Conservation (phyloP, 306 rosid genomes). For the Cucumis melo region DNA sequence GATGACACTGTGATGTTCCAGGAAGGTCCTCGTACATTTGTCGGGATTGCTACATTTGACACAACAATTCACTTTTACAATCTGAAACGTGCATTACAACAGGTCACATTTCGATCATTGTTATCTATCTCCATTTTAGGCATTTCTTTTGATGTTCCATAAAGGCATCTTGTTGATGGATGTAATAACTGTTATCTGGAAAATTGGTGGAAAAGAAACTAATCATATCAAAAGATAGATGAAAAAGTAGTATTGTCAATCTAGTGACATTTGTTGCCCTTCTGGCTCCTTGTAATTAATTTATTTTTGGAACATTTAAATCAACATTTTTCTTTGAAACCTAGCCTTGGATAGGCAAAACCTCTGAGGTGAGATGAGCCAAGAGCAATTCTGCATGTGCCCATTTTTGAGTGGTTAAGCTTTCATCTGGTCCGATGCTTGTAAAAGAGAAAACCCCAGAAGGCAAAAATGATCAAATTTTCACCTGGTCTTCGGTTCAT, state of each 20-base stretch:
- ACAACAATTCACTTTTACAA: constrained; percentile 90
- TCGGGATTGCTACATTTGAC: constrained; percentile 94
- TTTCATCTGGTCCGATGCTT: neutral
- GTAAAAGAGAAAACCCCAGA: neutral
- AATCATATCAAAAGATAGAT: neutral
- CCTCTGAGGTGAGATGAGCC: neutral
- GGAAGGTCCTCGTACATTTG: constrained; percentile 87
- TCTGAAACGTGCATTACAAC: constrained; percentile 86
- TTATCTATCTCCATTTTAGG: neutral
- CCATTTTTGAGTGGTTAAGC: neutral
- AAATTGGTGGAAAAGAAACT: neutral
- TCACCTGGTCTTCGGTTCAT: neutral
- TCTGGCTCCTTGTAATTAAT: neutral
- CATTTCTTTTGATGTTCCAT: neutral
- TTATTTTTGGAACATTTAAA: neutral
- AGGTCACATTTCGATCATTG: constrained; percentile 31
- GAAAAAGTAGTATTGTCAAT: neutral
- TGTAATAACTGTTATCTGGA: neutral
- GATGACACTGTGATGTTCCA: constrained; percentile 23
- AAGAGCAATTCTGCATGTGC: neutral
- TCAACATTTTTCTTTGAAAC: neutral
- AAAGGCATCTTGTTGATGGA: neutral
- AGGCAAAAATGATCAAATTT: neutral
- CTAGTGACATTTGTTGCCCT: neutral
- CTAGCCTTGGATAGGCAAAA: neutral